Conservation (phyloP, 345 rosid genomes). For the Syzygium jambos region DNA sequence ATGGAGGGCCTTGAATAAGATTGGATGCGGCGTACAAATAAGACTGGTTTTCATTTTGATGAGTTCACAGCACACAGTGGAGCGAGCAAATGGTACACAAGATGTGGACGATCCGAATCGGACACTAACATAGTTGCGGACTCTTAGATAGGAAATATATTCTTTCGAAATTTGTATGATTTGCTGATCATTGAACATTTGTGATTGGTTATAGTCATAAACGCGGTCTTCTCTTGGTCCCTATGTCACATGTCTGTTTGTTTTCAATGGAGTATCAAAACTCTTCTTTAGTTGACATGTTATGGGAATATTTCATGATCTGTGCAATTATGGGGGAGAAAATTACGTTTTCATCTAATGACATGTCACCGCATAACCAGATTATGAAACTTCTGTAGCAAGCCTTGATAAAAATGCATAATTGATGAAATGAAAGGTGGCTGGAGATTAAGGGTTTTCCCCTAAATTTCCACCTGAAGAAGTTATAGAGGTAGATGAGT, state of each 20-base stretch:
- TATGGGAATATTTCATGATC: neutral
- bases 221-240: neutral
- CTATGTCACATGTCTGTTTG: neutral
- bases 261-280: neutral
- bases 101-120: neutral
- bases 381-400: neutral
- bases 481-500: neutral
- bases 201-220: neutral
- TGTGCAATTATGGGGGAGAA: neutral
- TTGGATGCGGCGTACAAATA: neutral
- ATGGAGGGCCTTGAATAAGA: neutral
- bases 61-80: neutral
- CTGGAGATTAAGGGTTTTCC: neutral
- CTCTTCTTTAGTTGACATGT: neutral
- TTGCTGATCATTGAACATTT: neutral
- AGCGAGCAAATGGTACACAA: neutral
- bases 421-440: neutral
- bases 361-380: fast-evolving
- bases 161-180: neutral
- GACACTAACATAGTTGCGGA: neutral
- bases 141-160: neutral
- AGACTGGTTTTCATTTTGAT: neutral
- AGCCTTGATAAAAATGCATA: neutral
- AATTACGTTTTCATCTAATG: neutral
- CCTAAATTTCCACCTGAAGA: neutral